Evolutionary conservation across 495 filamentous ascomycete genomes (phyloP).

Genomic region (Umbilicaria muhlenbergii): DNA sequence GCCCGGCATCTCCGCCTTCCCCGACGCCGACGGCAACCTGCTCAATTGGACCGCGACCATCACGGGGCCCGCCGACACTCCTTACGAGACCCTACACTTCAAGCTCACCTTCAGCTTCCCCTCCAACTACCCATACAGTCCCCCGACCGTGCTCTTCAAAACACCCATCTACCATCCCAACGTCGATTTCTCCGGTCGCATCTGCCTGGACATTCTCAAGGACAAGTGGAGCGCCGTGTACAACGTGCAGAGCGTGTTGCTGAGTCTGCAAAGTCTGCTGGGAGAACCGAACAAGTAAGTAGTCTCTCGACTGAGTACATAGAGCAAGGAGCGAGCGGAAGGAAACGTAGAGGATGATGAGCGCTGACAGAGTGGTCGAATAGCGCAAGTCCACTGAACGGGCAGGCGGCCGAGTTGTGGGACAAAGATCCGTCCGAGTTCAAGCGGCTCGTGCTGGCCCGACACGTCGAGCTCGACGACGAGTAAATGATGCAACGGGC

Average conservation of each 20-base stretch:
- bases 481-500: constrained; percentile 2
- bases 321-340: neutral
- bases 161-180: constrained; percentile 93
- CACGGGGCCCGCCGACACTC: constrained; percentile 77
- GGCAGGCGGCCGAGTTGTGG: constrained; percentile 92
- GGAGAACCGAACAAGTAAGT: constrained; percentile 95
- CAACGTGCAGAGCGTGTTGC: constrained; percentile 81
- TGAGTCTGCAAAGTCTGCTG: constrained; percentile 88
- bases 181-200: constrained; percentile 80
- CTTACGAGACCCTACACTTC: constrained; percentile 76
- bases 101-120: constrained; percentile 90
- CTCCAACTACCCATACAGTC: constrained; percentile 79
- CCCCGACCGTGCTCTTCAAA: constrained; percentile 87
- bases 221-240: constrained; percentile 96
- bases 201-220: constrained; percentile 94
- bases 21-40: constrained; percentile 77
- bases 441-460: constrained; percentile 54
- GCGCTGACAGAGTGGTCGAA: neutral
- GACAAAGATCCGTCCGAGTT: constrained; percentile 78
- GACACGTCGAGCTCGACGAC: constrained; percentile 46
- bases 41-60: constrained; percentile 88
- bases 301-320: neutral
- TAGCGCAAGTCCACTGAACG: constrained; percentile 88
- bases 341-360: neutral
- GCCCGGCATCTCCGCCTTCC: constrained; percentile 90